Evolutionary conservation across 352 stramenopile species (phyloP).

Genomic region (Plasmopara halstedii): DNA sequence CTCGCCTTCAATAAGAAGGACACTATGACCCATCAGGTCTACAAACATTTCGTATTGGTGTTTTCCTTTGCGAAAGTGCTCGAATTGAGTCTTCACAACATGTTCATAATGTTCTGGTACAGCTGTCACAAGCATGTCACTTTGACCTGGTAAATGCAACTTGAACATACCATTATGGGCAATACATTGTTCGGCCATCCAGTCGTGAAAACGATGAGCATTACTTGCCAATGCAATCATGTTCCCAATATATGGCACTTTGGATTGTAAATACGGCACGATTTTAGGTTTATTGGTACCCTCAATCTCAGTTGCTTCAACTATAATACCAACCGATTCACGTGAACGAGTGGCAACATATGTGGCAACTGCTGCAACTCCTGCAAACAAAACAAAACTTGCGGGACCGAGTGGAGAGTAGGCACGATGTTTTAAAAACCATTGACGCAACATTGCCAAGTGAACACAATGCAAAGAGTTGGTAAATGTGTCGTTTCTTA

Average conservation of each 20-base stretch:
- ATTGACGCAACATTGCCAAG: conserved; percentile 18
- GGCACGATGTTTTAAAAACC: conserved; percentile 13
- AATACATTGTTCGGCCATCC: conserved; percentile 34
- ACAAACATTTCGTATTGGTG: conserved; percentile 34
- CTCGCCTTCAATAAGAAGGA: conserved; percentile 38
- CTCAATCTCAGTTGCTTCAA: neutral
- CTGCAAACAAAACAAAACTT: conserved; percentile 15
- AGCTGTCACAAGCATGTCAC: conserved; percentile 30
- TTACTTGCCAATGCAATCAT: conserved; percentile 23
- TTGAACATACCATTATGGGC: conserved; percentile 23
- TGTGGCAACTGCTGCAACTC: conserved; percentile 13
- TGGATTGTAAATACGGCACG: conserved; percentile 27
- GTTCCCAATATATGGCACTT: conserved; percentile 28
- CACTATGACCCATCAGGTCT: conserved; percentile 40
- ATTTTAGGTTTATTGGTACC: conserved; percentile 7
- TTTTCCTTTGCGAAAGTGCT: conserved; percentile 40
- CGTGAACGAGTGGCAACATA: conserved; percentile 16
- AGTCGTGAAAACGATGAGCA: conserved; percentile 25
- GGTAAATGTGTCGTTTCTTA: neutral
- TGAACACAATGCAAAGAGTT: neutral
- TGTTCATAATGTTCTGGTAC: conserved; percentile 47
- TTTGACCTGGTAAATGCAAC: conserved; percentile 29
- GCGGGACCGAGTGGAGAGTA: conserved; percentile 16
- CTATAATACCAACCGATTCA: conserved; percentile 1
- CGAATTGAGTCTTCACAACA: conserved; percentile 47